These are phyloP conservation scores for Lactifluus piperatus DNA, from an alignment of 768 basidiomycete genomes.

Conservation along the genomic window DNA sequence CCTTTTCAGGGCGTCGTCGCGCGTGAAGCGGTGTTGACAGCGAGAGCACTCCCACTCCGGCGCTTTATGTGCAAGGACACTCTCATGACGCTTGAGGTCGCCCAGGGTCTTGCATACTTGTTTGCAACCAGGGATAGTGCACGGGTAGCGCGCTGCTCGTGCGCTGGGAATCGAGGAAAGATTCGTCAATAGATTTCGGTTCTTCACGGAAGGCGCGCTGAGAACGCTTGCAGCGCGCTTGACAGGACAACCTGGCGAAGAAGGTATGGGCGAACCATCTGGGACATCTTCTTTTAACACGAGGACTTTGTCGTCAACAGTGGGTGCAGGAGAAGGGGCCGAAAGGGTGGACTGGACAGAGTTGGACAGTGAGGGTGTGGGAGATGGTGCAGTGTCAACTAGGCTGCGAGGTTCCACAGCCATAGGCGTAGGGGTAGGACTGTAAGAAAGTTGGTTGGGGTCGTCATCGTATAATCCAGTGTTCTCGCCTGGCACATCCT, in stretches of 20 bases:
- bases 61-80: conserved; percentile 10
- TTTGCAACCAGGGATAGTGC: conserved; percentile 16
- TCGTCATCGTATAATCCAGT: neutral
- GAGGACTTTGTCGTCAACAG: neutral
- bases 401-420: neutral
- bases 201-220: neutral
- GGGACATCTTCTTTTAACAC: neutral
- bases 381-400: neutral
- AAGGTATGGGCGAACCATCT: neutral
- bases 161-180: neutral
- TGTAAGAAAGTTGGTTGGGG: neutral
- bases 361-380: conserved; percentile 2
- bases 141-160: conserved; percentile 4
- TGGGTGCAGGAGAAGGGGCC: neutral
- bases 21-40: conserved; percentile 15
- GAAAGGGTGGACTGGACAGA: neutral
- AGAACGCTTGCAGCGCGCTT: neutral
- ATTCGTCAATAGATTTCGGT: neutral
- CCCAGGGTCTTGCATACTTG: conserved; percentile 19
- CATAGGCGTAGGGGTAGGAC: no score
- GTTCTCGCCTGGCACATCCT: neutral
- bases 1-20: conserved; percentile 19
- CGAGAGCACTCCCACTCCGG: conserved; percentile 12
- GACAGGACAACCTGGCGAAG: neutral
- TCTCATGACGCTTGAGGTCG: conserved; percentile 18